Conservation (phyloP, 2,329 filamentous ascomycete species). For the Botrytis deweyae region DNA sequence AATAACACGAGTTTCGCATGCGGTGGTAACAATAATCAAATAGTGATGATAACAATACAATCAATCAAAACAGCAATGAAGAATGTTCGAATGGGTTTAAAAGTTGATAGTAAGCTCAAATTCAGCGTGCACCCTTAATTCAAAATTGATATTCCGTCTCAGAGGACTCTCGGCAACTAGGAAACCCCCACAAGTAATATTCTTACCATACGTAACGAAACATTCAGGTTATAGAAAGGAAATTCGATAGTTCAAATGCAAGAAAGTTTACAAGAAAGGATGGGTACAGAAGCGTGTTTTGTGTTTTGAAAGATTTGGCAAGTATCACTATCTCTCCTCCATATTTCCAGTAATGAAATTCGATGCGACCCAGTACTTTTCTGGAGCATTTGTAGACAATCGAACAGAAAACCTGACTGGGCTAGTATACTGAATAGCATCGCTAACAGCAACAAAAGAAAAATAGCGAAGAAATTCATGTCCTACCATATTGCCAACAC, state of each 20-base stretch:
- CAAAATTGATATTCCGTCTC: too few relatives aligned
- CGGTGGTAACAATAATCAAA: neutral
- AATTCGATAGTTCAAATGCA: neutral
- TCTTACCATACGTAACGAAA: neutral
- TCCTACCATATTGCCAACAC: neutral
- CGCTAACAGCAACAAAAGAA: neutral
- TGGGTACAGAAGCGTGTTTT: neutral
- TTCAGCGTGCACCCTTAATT: too few relatives aligned
- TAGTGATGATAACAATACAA: neutral
- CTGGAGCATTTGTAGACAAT: neutral
- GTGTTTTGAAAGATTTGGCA: neutral
- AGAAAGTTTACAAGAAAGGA: neutral
- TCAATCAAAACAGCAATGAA: neutral
- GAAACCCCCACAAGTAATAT: too few relatives aligned
- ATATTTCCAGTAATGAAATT: neutral
- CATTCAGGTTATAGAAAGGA: neutral
- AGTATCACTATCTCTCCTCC: neutral
- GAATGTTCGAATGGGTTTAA: neutral
- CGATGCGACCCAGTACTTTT: neutral
- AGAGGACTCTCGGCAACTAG: too few relatives aligned
- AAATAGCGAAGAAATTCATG: neutral
- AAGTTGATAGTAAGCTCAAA: too few relatives aligned
- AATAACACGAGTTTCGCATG: neutral
- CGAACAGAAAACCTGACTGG: neutral
- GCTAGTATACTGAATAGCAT: neutral